Base-by-base conservation (phyloP, 805 yeast species). In the Candida krabiensis region DNA sequence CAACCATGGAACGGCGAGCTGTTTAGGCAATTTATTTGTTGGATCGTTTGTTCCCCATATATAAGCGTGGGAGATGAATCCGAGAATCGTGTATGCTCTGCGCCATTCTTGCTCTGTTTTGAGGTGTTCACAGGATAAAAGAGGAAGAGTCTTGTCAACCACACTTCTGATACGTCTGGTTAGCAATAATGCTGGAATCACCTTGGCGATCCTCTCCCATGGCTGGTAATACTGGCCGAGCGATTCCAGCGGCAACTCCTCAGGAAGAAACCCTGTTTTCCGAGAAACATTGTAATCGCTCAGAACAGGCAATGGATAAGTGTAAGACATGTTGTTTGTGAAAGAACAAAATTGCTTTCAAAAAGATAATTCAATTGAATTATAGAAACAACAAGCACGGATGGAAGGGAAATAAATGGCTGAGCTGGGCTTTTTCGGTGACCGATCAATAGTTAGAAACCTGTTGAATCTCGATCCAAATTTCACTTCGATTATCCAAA, bases 61-160 rank as follows among this genome's bases (percentile, higher is more conserved):
- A 56, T 90, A 90, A 1, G 93, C 95, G 60, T 90, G 96, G 2
- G 88, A 75, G 30, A 91, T 60, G 53, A 89, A 90, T 9, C 91
- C 82, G 19, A 90, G 68, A 2, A 88, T 66, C 13, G 85, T 79
- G 61, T 86, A 86, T 0, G 96, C 96, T 51, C 97, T 72, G 57
- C 95, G 74, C 56, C 72, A 70, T 48, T 86, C 82, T 9, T 67
- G 67, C 28, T 65, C 72, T 4, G 69, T 32, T 17, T 58, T 44
- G 24, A 83, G 64, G 4, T 70, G 58, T 7, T 67, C 70, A 2
- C 77, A 71, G 3, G 73, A 56, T 29, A 91, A 67, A 2, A 71
- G 41, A 1, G 89, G 86, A 52, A 90, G 46, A 3, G 36, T 33
- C 9, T 64, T 61, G 50, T 86, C 89, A n/a, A 89, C 76, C n/a